Percentiles rank a stretch among this genome's conserved stretches.
Evolutionary conservation across 148 eudicot species (phyloP).

Genomic region (Vaccinium vitisidaea): DNA sequence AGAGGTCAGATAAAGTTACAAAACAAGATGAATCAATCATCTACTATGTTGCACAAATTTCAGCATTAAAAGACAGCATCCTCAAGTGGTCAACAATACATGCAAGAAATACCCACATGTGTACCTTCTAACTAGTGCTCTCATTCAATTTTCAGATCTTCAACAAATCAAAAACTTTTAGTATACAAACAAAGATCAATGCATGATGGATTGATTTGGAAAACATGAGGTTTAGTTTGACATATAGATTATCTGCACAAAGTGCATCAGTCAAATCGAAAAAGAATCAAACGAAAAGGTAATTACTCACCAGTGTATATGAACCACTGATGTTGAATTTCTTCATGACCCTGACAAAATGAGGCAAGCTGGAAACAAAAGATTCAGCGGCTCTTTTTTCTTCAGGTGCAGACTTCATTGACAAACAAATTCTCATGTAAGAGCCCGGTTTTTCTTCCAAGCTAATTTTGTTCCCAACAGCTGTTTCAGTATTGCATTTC

Average conservation of each 20-base stretch:
- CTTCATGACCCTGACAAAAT: conserved; percentile 81
- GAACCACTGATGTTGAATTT: conserved; percentile 68
- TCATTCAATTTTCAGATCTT: neutral
- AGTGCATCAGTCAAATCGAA: neutral
- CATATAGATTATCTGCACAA: neutral
- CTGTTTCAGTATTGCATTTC: conserved; percentile 25
- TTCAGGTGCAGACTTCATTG: conserved; percentile 66
- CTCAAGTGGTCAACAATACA: neutral
- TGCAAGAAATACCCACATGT: neutral
- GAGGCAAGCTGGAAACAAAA: conserved; percentile 69
- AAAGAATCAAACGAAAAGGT: conserved; percentile 4
- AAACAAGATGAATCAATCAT: conserved; percentile 1
- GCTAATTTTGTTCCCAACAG: conserved; percentile 18
- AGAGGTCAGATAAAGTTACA: neutral
- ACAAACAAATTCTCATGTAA: conserved; percentile 38
- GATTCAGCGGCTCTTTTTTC: conserved; percentile 69
- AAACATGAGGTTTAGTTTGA: neutral
- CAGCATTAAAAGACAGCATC: neutral
- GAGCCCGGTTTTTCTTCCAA: conserved; percentile 32
- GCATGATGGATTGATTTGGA: neutral
- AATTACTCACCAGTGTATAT: conserved; percentile 69
- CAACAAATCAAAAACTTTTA: neutral
- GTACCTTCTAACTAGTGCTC: neutral
- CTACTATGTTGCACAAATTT: neutral
- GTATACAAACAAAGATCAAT: neutral